Conservation (phyloP, 108 stramenopile species). For the Pseudonitzschia delicatissima region DNA sequence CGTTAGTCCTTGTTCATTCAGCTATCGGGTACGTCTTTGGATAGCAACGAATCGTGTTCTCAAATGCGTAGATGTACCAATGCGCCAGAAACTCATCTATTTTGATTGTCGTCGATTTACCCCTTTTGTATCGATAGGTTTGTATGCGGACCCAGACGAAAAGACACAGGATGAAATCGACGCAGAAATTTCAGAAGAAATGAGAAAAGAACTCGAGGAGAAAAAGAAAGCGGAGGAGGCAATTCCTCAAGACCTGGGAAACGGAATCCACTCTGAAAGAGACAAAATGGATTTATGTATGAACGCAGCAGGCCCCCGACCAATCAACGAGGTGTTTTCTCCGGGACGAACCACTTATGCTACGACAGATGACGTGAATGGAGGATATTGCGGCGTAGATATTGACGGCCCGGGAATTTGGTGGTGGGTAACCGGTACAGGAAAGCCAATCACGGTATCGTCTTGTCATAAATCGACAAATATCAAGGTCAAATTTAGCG, state of each 20-base stretch:
- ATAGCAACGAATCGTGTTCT: too few species aligned
- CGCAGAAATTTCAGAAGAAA: too few species aligned
- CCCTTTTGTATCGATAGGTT: too few species aligned
- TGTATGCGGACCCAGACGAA: too few species aligned
- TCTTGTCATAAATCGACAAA: slow-evolving; percentile 26
- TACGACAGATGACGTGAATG: slow-evolving; percentile 13
- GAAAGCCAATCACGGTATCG: slow-evolving; percentile 18
- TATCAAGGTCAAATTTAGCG: slow-evolving; percentile 33
- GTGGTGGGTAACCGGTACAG: slow-evolving; percentile 32
- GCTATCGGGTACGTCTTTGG: too few species aligned
- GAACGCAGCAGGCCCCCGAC: slow-evolving; percentile 22
- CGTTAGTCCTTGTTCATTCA: too few species aligned
- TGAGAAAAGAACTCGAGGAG: neutral
- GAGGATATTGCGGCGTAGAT: slow-evolving; percentile 21
- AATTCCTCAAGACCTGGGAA: slow-evolving; percentile 5
- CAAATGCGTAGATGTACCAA: too few species aligned
- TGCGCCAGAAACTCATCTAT: too few species aligned
- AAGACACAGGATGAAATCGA: too few species aligned
- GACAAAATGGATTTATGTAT: slow-evolving; percentile 19
- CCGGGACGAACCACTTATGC: slow-evolving; percentile 18
- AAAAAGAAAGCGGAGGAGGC: neutral
- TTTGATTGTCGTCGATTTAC: too few species aligned
- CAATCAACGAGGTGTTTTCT: slow-evolving; percentile 21
- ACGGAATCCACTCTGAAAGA: slow-evolving; percentile 8
- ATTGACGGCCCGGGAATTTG: slow-evolving; percentile 31